Conservation (phyloP, 768 basidiomycete genomes). For the Leccinum variicolor region DNA sequence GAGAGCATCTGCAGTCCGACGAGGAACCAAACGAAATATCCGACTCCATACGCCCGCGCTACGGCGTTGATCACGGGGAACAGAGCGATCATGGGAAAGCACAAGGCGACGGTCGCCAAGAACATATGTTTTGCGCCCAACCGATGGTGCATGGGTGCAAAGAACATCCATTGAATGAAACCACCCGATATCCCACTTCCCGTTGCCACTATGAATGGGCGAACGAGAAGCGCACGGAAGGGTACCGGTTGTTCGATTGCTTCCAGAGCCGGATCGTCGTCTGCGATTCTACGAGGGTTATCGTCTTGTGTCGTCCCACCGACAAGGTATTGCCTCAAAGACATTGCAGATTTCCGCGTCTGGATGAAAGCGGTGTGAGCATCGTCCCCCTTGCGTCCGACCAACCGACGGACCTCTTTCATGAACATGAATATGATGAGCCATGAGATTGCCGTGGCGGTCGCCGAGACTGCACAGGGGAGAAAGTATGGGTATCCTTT, state of each 20-base stretch:
- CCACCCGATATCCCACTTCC: slow-evolving; percentile 42
- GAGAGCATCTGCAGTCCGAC: slow-evolving; percentile 46
- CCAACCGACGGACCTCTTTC: slow-evolving; percentile 43
- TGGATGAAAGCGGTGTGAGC: slow-evolving; percentile 8
- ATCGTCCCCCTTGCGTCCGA: neutral
- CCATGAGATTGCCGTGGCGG: slow-evolving; percentile 49
- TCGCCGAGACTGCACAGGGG: slow-evolving; percentile 62
- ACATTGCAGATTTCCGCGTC: slow-evolving; percentile 15
- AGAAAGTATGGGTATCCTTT: slow-evolving; percentile 70
- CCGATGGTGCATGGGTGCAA: slow-evolving; percentile 50
- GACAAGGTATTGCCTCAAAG: slow-evolving; percentile 16
- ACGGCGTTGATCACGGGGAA: slow-evolving; percentile 42
- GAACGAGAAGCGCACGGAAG: slow-evolving; percentile 47
- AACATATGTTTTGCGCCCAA: slow-evolving; percentile 61
- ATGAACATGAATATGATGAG: slow-evolving; percentile 48
- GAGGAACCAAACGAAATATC: slow-evolving; percentile 43
- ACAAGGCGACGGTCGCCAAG: slow-evolving; percentile 44
- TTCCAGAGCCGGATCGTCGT: neutral
- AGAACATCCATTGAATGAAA: slow-evolving; percentile 57
- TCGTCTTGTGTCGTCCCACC: slow-evolving; percentile 1
- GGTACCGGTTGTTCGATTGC: slow-evolving; percentile 33
- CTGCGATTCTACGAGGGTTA: neutral
- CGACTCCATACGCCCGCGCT: slow-evolving; percentile 38
- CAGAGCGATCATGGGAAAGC: slow-evolving; percentile 43
- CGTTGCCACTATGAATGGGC: slow-evolving; percentile 52